Conservation (phyloP, 208 protist species). For the Leishmania braziliensis region DNA sequence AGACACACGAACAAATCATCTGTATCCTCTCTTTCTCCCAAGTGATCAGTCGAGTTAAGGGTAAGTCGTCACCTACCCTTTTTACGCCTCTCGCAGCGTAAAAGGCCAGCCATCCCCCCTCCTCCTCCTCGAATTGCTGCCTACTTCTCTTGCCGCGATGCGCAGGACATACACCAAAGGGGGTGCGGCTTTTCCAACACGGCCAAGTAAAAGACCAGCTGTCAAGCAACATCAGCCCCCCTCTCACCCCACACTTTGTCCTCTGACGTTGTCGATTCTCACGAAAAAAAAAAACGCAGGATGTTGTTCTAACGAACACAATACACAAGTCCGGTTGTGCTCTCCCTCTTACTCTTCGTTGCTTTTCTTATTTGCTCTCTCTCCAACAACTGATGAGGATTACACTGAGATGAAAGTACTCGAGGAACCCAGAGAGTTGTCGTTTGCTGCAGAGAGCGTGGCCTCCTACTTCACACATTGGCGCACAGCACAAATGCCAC, state of each 20-base stretch:
- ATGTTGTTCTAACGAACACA: background rate
- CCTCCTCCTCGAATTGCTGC: background rate
- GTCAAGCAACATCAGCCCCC: background rate
- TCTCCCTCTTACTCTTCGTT: background rate
- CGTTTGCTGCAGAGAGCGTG: background rate
- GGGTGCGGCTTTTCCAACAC: background rate
- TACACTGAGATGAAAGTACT: conserved; percentile 24
- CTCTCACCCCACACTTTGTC: background rate
- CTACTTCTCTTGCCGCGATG: background rate
- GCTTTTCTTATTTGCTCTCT: conserved; percentile 7
- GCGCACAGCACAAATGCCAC: background rate
- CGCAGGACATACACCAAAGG: background rate
- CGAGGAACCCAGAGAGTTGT: conserved; percentile 48
- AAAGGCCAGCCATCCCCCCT: background rate
- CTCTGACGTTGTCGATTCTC: background rate
- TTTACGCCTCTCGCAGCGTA: background rate
- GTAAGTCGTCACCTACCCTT: background rate
- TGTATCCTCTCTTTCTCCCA: background rate
- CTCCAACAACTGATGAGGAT: conserved; percentile 55
- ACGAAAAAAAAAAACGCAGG: background rate
- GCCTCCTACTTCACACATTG: background rate
- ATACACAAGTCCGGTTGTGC: background rate
- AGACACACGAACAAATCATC: background rate
- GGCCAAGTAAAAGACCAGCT: background rate
- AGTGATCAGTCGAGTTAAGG: too few species aligned